Evolutionary conservation across 148 eudicot species (phyloP).

Genomic region (Rhododendron kiyosumense): DNA sequence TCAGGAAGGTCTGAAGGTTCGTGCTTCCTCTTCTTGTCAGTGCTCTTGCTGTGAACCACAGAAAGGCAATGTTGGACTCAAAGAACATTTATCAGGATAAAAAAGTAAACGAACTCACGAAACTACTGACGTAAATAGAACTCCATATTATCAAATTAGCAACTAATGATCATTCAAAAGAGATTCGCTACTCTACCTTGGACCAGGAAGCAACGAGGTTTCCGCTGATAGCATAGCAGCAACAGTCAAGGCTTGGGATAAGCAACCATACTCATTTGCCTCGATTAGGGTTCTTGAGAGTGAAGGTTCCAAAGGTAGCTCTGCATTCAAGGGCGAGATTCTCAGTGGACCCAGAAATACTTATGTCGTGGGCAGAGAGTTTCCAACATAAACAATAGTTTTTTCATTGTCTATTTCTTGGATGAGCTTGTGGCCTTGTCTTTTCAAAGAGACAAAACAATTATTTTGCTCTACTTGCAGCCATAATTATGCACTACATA

Average conservation of each 20-base stretch:
- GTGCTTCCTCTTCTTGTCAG: slow-evolving; percentile 86
- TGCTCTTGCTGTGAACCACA: slow-evolving; percentile 43
- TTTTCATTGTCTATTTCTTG: not conserved
- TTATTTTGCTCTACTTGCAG: not conserved
- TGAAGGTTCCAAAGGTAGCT: slow-evolving; percentile 96
- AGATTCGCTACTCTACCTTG: slow-evolving; percentile 34
- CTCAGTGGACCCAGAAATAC: not conserved
- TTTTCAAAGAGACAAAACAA: not conserved
- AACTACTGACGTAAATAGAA: not conserved
- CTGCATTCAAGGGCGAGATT: slow-evolving; percentile 32
- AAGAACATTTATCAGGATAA: not conserved
- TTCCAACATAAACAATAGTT: not conserved
- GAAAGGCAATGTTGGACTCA: not conserved
- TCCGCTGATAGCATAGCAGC: slow-evolving; percentile 96
- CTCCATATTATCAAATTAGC: not conserved
- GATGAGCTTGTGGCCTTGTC: not conserved
- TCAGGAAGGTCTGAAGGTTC: slow-evolving; percentile 65
- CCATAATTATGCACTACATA: not conserved
- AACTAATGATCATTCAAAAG: not conserved
- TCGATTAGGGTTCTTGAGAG: slow-evolving; percentile 88
- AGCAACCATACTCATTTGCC: slow-evolving; percentile 77
- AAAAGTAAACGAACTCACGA: not conserved
- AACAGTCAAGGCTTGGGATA: slow-evolving; percentile 91
- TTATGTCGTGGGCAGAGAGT: not conserved
- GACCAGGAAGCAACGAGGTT: slow-evolving; percentile 75